Percentiles rank a stretch among this genome's conserved stretches.
Conservation (phyloP, 176 grass and related monocot species). For the Bolboschoenus planiculmis region DNA sequence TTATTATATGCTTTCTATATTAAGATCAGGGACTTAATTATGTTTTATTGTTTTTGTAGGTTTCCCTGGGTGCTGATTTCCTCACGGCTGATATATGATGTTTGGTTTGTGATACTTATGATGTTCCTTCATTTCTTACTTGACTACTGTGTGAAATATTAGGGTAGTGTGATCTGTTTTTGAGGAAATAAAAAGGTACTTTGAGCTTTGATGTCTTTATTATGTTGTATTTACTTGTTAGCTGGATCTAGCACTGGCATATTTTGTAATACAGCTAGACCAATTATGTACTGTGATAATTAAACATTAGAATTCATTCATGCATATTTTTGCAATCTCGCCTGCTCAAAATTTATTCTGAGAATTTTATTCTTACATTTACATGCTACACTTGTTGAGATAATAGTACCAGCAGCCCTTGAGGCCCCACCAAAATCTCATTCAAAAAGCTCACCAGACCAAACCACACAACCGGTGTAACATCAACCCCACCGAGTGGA, state of each 20-base stretch:
- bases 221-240: not conserved
- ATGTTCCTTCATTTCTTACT: slow-evolving; percentile 5
- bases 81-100: slow-evolving; percentile 14
- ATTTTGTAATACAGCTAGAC: not conserved
- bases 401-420: slow-evolving; percentile 75
- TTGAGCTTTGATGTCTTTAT: not conserved
- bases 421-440: slow-evolving; percentile 80
- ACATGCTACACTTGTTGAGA: slow-evolving; percentile 48
- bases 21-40: not conserved
- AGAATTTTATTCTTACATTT: not conserved
- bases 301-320: not conserved
- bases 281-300: not conserved
- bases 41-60: not conserved
- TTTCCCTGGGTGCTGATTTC: slow-evolving; percentile 13
- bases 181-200: not conserved
- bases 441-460: slow-evolving; percentile 87
- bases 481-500: slow-evolving; percentile 83
- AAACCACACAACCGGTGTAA: slow-evolving; percentile 95
- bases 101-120: not conserved
- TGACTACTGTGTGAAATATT: not conserved
- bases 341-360: slow-evolving; percentile 8
- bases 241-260: not conserved
- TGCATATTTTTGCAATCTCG: not conserved
- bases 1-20: not conserved
- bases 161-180: not conserved